Base-by-base conservation (phyloP, 805 yeast genomes). In the Spathaspora passalidarum region DNA sequence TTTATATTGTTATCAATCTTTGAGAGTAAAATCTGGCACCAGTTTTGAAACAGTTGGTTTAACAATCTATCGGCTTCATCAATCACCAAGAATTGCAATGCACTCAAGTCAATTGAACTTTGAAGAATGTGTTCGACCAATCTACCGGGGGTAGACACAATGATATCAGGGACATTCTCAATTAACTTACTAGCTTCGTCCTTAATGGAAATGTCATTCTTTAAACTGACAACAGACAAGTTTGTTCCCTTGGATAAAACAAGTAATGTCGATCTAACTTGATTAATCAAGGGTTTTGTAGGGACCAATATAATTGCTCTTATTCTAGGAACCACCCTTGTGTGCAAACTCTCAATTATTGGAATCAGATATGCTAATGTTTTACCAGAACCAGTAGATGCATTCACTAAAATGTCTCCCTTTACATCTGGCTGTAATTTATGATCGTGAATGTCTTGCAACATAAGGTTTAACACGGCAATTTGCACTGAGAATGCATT, bases 351-450 rank as follows among this genome's bases (percentile, higher is more conserved):
- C 49, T 91, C 90, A 2, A 94, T 73, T 6, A 94, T 76, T 9
- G 99, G 97, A 23, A 94, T 80, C 42, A 97, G 97, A 63, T 88
- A 94, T 0, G 99, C 99, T 48, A 91, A 70, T 0, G 99, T 94
- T 61, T 94, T 94, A 74, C 99, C 99, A 1, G 96, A 88, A 61
- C 99, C 99, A 1, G 99, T 94, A 9, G 95, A 80, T 1, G 99
- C 96, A 64, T 92, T 91, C 5, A 92, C 96, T 38, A 92, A 69
- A 16, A 90, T 63, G 64, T 94, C 96, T 19, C 92, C 92, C 46
- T 72, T 70, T 36, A 78, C 71, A 44, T 74, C 80, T 1, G 88
- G 84, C 16, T 64, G 63, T 17, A 75, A 53, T 35, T 59, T 54
- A 47, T 66, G 69, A 50, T 62, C 52, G 48, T 66, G 55, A 53